These are phyloP conservation scores for Debaryomyces sp. DNA, from an alignment of 1,139 yeast species.

Conservation along the genomic window DNA sequence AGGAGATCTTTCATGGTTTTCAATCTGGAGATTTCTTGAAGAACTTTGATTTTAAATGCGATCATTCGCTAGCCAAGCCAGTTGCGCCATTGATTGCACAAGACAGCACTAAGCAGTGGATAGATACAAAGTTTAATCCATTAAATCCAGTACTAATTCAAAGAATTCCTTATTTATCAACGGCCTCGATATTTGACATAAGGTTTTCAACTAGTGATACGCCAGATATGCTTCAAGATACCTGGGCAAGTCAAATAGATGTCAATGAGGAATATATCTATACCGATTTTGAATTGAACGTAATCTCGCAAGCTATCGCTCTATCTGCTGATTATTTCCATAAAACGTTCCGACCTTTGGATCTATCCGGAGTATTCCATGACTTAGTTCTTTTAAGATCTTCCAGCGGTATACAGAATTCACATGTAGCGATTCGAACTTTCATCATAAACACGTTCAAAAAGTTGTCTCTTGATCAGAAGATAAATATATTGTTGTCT, in stretches of 20 bases:
- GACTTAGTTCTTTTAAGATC: background rate
- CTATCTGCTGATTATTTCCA: slow-evolving; percentile 31
- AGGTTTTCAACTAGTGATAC: slow-evolving; percentile 39
- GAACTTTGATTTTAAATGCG: slow-evolving; percentile 36
- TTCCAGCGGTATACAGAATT: background rate
- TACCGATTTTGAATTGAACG: slow-evolving; percentile 37
- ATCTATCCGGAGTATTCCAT: slow-evolving; percentile 15
- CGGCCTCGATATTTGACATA: slow-evolving; percentile 48
- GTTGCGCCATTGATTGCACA: slow-evolving; percentile 65
- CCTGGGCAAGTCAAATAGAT: slow-evolving; percentile 53
- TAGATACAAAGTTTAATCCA: slow-evolving; percentile 28
- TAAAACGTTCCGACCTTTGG: slow-evolving; percentile 31
- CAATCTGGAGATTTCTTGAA: slow-evolving; percentile 19
- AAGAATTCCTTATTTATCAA: slow-evolving; percentile 60
- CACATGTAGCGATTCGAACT: slow-evolving; percentile 11
- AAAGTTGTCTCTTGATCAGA: slow-evolving; percentile 24
- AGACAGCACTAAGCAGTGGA: slow-evolving; percentile 52
- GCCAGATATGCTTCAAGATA: slow-evolving; percentile 31
- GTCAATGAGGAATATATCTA: slow-evolving; percentile 56
- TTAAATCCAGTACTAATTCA: slow-evolving; percentile 37
- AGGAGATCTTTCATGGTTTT: slow-evolving; percentile 20
- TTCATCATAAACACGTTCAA: slow-evolving; percentile 14
- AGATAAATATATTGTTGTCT: slow-evolving; percentile 21
- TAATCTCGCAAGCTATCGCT: slow-evolving; percentile 36
- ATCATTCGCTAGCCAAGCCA: slow-evolving; percentile 42